Evolutionary conservation across 345 rosid species (phyloP), one percentile per base, ranked within the genome.

Genomic region (Gossypium mustelinum): DNA sequence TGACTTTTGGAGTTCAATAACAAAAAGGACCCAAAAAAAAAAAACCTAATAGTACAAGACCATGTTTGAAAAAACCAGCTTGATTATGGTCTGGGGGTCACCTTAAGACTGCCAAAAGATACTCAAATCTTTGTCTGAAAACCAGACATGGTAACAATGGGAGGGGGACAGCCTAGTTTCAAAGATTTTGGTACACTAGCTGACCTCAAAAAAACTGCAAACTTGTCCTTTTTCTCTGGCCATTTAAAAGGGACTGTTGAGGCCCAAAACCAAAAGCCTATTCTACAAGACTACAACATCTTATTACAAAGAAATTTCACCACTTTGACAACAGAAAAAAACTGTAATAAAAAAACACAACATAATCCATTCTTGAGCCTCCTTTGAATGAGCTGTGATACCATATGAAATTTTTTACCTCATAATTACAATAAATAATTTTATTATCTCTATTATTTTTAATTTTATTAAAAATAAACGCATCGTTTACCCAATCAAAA

Each of bases 91-190:
- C 61, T 58, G 34, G 62, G 34, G 16, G 62, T 58, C 34, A 58
- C 16, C 62, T 24, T 58, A 34, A 22, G 25, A 70, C 79, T 79
- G 84, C 80, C 80, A 68, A 70, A 83, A 86, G 87, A 87, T 86
- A 79, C 84, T 74, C 75, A 84, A 85, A 88, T 85, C 87, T 87
- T 81, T 85, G 89, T 84, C 90, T 76, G 79, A 45, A 75, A 78
- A 80, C 68, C 87, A 78, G 84, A 85, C 84, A 81, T 77, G 79
- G 83, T 54, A 75, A 81, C 84, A 73, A 82, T 51, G 74, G 17
- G 17, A 64, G 57, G 74, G 74, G 17, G 17, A 64, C 59, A 79
- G 75, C 45, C 59, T 27, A 16, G 45, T 51, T 51, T 83, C 85
- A 67, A 76, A 80, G 84, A 70, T 77, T 68, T 72, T 65, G 81